Evolutionary conservation across 495 filamentous ascomycete genomes (phyloP).

Genomic region (Aspergillus taichungensis): DNA sequence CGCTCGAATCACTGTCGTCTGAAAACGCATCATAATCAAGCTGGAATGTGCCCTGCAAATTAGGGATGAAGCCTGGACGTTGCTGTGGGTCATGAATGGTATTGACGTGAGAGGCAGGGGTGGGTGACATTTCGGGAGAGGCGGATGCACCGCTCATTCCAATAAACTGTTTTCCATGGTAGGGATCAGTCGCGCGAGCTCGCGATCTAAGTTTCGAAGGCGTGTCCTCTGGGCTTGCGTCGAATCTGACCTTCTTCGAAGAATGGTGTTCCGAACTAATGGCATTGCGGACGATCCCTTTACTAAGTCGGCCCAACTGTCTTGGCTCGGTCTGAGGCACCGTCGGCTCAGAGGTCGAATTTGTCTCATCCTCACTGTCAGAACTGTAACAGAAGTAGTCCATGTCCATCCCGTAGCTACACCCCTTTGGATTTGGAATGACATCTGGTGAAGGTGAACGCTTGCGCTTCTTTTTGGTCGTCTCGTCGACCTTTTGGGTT

Average conservation of each 20-base stretch:
- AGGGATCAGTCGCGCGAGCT: slow-evolving; percentile 19
- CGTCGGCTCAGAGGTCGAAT: slow-evolving; percentile 3
- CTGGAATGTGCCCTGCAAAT: slow-evolving; percentile 18
- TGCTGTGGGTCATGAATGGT: slow-evolving; percentile 3
- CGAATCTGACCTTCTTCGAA: slow-evolving; percentile 23
- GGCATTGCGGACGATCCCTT: slow-evolving; percentile 7
- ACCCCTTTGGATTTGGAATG: slow-evolving; percentile 37
- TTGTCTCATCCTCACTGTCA: slow-evolving; percentile 24
- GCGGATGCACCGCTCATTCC: slow-evolving; percentile 8
- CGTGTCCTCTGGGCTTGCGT: slow-evolving; percentile 21
- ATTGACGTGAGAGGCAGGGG: slow-evolving; percentile 1
- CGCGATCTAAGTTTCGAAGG: slow-evolving; percentile 15
- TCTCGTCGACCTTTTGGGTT: slow-evolving; percentile 1
- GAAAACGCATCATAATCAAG: slow-evolving; percentile 18
- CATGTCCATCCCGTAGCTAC: slow-evolving; percentile 35
- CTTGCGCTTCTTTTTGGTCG: slow-evolving; percentile 30
- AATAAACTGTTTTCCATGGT: slow-evolving; percentile 15
- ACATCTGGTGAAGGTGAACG: slow-evolving; percentile 31
- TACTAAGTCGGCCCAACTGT: slow-evolving; percentile 3
- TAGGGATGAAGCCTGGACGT: slow-evolving; percentile 17
- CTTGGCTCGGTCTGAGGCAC: slow-evolving; percentile 4
- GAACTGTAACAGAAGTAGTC: slow-evolving; percentile 34
- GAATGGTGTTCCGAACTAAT: slow-evolving; percentile 14
- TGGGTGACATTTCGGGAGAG: slow-evolving; percentile 8
- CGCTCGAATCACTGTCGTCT: slow-evolving; percentile 13